A percentile compares a stretch with the other conserved stretches of the same genome.
phyloP scores from a whole-genome alignment of 2,329 filamentous ascomycete genomes.

The Colletotrichum chlorophyti region DNA sequence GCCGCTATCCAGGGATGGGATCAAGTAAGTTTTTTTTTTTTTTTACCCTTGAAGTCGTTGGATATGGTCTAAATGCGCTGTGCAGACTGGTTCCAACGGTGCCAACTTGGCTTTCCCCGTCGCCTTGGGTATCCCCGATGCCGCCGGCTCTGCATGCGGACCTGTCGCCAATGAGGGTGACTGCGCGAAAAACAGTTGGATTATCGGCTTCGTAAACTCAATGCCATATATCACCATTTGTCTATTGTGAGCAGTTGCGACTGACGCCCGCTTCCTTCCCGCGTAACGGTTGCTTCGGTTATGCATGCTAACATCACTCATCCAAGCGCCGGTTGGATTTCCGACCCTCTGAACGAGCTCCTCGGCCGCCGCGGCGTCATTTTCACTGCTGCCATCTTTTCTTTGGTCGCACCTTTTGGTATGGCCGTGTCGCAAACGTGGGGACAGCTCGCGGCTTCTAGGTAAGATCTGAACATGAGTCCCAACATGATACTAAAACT shows the following conservation, averaged over 20 bases:
- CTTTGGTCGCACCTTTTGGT: constrained; percentile 66
- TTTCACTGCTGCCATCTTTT: constrained; percentile 68
- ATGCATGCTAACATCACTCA: background rate
- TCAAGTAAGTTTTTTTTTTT: constrained; percentile 37
- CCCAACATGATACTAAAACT: background rate
- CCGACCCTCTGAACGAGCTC: constrained; percentile 65
- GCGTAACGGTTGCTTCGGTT: background rate
- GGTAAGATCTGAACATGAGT: constrained; percentile 44
- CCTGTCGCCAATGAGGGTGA: constrained; percentile 43
- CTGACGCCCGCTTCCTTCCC: no score
- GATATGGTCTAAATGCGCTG: background rate
- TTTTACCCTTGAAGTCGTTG: background rate
- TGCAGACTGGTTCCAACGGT: constrained; percentile 52
- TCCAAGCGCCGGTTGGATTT: constrained; percentile 63
- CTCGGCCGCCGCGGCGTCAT: constrained; percentile 69
- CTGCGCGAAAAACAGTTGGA: constrained; percentile 58
- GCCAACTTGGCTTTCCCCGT: constrained; percentile 54
- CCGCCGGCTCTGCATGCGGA: constrained; percentile 37
- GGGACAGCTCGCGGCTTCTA: constrained; percentile 61
- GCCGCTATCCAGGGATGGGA: constrained; percentile 60
- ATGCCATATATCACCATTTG: constrained; percentile 50
- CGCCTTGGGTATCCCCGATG: constrained; percentile 50
- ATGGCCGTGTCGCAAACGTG: constrained; percentile 65
- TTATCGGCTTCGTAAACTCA: constrained; percentile 66
- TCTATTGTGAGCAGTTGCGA: constrained; percentile 49